Evolutionary conservation across 148 eudicot species (phyloP).

Genomic region (Mesembryanthemum crystallinum): DNA sequence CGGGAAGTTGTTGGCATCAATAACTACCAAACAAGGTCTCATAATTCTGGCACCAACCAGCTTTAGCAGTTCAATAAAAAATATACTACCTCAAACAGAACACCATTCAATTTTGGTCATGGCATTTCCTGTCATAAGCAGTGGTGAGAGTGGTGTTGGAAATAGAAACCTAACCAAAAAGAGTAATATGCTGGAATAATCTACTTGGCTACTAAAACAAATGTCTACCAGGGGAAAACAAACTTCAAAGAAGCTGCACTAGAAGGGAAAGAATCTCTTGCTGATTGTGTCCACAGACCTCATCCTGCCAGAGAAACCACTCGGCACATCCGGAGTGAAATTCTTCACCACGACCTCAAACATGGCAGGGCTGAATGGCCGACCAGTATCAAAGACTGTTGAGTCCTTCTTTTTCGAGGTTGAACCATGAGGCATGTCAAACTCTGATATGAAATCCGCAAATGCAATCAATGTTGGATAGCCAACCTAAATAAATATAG

Average conservation of each 20-base stretch:
- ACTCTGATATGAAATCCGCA: constrained; percentile 58
- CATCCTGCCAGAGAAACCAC: constrained; percentile 72
- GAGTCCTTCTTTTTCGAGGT: constrained; percentile 54
- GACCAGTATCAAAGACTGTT: constrained; percentile 59
- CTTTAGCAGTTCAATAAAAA: neutral
- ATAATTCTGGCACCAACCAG: neutral
- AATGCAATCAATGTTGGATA: constrained; percentile 81
- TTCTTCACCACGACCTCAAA: constrained; percentile 76
- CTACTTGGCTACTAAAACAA: neutral
- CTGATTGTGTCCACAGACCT: constrained; percentile 42
- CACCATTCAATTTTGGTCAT: neutral
- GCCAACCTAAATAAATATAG: constrained; percentile 43
- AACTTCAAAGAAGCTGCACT: neutral
- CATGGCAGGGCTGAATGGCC: constrained; percentile 74
- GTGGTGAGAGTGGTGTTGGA: neutral
- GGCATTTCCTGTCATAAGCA: neutral
- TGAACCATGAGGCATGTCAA: constrained; percentile 52
- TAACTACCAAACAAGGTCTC: neutral
- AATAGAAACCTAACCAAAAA: neutral
- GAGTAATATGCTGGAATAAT: neutral
- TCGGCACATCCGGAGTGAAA: constrained; percentile 80
- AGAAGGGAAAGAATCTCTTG: neutral
- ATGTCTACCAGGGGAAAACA: neutral
- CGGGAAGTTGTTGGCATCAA: neutral
- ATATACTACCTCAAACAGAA: neutral